Conservation (phyloP, 768 basidiomycete species). For the Cystofilobasidium bisporidii region DNA sequence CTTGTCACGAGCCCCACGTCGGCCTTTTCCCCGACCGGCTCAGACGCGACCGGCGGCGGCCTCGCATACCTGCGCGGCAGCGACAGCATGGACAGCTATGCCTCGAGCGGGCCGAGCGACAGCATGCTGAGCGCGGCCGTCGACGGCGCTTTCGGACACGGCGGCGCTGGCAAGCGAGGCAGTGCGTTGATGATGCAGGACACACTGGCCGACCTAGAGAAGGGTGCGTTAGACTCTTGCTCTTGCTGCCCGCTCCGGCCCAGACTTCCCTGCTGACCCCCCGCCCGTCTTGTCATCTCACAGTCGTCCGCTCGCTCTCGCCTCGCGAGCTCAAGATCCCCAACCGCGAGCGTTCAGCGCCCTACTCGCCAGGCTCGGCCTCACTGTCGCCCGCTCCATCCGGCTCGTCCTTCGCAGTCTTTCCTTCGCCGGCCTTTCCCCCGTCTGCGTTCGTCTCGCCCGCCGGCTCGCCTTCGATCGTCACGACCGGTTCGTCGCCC, state of each 20-base stretch:
- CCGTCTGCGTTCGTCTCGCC: neutral
- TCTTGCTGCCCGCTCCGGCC: neutral
- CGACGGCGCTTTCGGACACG: neutral
- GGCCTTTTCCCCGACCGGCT: neutral
- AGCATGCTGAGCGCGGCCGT: neutral
- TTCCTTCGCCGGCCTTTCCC: slow-evolving; percentile 18
- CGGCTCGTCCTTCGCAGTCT: slow-evolving; percentile 27
- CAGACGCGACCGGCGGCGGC: slow-evolving; percentile 1
- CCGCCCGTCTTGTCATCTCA: neutral
- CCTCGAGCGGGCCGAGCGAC: neutral
- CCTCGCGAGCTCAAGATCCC: slow-evolving; percentile 5
- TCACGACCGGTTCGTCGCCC: neutral
- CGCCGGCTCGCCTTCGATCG: neutral
- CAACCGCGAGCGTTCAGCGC: neutral
- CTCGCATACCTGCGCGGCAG: neutral
- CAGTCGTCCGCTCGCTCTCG: slow-evolving; percentile 6
- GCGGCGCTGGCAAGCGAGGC: neutral
- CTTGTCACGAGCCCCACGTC: neutral
- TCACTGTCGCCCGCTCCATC: slow-evolving; percentile 21
- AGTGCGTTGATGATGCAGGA: neutral
- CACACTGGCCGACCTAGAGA: slow-evolving; percentile 3
- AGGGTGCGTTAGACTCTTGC: neutral
- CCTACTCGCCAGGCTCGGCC: neutral
- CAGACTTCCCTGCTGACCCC: neutral
- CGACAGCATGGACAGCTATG: neutral